These are phyloP conservation scores for Aurantiochytrium sp. DNA, from an alignment of 108 stramenopile genomes.

Conservation along the genomic window DNA sequence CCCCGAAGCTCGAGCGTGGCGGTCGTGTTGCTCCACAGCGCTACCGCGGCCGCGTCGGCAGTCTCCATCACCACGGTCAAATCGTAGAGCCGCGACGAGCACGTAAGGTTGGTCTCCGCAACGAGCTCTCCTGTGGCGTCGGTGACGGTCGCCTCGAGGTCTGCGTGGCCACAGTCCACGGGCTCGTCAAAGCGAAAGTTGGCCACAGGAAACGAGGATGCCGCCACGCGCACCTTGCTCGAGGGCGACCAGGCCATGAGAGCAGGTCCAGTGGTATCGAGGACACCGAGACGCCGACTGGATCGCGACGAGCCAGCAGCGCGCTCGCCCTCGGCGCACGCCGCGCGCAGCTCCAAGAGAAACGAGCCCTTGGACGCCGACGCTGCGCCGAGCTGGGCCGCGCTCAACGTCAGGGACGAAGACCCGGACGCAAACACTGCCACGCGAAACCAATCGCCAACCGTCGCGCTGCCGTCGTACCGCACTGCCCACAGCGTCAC, in stretches of 20 bases:
- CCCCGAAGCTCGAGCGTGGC: not conserved
- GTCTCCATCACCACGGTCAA: not conserved
- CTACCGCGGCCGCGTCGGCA: not conserved
- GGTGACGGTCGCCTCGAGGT: not conserved
- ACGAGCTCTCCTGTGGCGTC: not conserved
- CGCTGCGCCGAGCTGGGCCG: too few relatives aligned
- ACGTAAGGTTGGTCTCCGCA: not conserved
- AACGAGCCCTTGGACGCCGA: not conserved
- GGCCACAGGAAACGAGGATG: not conserved
- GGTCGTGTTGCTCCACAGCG: not conserved
- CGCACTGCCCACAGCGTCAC: too few relatives aligned
- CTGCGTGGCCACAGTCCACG: not conserved
- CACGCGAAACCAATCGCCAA: too few relatives aligned
- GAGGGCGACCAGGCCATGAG: not conserved
- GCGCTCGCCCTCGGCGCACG: not conserved
- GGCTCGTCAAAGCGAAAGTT: not conserved
- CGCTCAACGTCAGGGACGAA: too few relatives aligned
- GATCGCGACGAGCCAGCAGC: not conserved
- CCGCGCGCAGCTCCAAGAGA: not conserved
- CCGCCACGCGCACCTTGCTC: not conserved
- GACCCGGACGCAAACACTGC: too few relatives aligned
- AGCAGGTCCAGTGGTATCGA: not conserved
- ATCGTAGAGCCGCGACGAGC: not conserved
- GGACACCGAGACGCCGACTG: not conserved
- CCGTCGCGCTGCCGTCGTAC: too few relatives aligned